Evolutionary conservation across 257 asterid species (phyloP).

Genomic region (Ilex aquifolium): DNA sequence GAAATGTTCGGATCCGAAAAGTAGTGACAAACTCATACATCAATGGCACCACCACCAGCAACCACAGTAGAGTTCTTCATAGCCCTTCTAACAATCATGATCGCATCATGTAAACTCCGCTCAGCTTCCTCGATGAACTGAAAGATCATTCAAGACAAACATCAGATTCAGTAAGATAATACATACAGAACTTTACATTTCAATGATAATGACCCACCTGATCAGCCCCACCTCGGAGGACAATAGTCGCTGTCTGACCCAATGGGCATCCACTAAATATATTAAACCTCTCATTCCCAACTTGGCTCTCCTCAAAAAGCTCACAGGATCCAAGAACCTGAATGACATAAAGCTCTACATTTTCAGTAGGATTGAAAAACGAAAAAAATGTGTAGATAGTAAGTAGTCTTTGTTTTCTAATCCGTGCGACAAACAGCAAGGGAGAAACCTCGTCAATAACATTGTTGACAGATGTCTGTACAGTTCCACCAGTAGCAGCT

Average conservation of each 20-base stretch:
- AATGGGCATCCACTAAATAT: constrained; percentile 90
- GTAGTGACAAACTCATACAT: constrained; percentile 41
- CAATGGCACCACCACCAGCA: constrained; percentile 95
- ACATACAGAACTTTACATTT: not conserved
- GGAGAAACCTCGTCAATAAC: constrained; percentile 66
- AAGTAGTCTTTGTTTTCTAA: not conserved
- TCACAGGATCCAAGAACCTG: constrained; percentile 85
- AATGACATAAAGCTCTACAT: constrained; percentile 11
- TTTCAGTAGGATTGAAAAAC: not conserved
- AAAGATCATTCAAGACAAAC: constrained; percentile 15
- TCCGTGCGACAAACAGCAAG: constrained; percentile 11
- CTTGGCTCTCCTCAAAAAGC: constrained; percentile 85
- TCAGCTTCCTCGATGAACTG: constrained; percentile 72
- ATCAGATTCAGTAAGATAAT: constrained; percentile 14
- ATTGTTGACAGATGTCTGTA: constrained; percentile 89
- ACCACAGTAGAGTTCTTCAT: constrained; percentile 81
- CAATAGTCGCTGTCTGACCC: constrained; percentile 84
- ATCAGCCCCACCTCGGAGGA: constrained; percentile 97
- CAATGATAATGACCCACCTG: constrained; percentile 46
- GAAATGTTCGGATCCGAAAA: not conserved
- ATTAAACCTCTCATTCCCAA: constrained; percentile 92
- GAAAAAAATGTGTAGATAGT: not conserved
- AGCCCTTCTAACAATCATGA: constrained; percentile 84
- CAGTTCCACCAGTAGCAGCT: constrained; percentile 84
- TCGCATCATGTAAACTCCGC: constrained; percentile 70